Conservation (phyloP, 768 basidiomycete species). For the Exidia glandulosa region DNA sequence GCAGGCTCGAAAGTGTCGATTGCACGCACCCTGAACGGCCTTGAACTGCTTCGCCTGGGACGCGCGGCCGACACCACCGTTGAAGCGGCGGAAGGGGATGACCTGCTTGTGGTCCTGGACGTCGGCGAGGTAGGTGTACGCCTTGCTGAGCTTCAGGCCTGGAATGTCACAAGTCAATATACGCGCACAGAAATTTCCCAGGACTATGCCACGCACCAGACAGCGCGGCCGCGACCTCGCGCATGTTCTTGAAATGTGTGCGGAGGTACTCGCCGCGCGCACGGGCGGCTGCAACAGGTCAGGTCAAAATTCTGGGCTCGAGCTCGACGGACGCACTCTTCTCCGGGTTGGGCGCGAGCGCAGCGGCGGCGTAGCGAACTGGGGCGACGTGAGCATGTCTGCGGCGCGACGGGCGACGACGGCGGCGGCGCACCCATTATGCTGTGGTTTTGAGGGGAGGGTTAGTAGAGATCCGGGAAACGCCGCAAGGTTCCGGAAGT, state of each 20-base stretch:
- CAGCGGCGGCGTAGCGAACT: conserved; percentile 93
- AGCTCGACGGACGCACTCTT: conserved; percentile 54
- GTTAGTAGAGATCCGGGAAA: not conserved
- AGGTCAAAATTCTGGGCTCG: not conserved
- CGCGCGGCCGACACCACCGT: conserved; percentile 90
- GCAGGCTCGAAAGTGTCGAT: not conserved
- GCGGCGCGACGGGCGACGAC: not conserved
- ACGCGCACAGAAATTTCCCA: not conserved
- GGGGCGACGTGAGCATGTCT: conserved; percentile 5
- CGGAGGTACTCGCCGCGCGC: conserved; percentile 95
- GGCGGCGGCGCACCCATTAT: not conserved
- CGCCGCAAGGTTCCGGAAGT: not conserved
- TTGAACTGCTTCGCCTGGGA: conserved; percentile 95
- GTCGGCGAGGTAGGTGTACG: conserved; percentile 86
- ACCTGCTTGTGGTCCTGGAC: conserved; percentile 95
- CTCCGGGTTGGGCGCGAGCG: conserved; percentile 85
- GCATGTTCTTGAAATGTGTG: conserved; percentile 99
- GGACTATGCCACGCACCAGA: conserved; percentile 54
- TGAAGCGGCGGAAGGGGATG: conserved; percentile 92
- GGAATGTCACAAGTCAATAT: not conserved
- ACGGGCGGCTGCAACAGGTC: conserved; percentile 54
- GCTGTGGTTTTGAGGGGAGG: not conserved
- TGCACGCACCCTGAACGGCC: conserved; percentile 77
- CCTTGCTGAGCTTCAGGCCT: conserved; percentile 92
- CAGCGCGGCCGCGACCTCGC: conserved; percentile 92